Evolutionary conservation across 176 grass and related monocot species (phyloP).

Genomic region (Cymbopogon citratus): DNA sequence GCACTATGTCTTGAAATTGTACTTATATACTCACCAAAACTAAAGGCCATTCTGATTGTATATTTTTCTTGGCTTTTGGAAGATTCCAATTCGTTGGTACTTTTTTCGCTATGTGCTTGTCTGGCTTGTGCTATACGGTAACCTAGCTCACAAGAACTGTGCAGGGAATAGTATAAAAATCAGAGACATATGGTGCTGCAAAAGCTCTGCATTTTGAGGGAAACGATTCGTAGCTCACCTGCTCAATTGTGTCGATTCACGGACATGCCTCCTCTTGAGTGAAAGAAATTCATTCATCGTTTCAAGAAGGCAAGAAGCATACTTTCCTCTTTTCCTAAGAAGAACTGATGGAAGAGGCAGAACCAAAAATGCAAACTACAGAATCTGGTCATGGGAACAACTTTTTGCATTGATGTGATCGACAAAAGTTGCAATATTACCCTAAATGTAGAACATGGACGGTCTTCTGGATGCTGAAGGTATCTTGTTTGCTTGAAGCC

Average conservation of each 20-base stretch:
- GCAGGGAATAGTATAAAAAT: background rate
- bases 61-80: background rate
- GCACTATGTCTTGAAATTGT: background rate
- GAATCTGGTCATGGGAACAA: slow-evolving; percentile 20
- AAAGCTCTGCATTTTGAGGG: background rate
- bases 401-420: slow-evolving; percentile 21
- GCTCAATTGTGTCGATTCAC: background rate
- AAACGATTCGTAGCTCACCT: background rate
- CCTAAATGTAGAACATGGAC: background rate
- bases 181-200: background rate
- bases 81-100: background rate
- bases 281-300: background rate
- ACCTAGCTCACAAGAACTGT: background rate
- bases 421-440: background rate
- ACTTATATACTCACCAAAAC: background rate
- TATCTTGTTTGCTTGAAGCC: slow-evolving; percentile 21
- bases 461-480: slow-evolving; percentile 12
- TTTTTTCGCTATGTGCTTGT: background rate
- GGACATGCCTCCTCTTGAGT: background rate
- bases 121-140: background rate
- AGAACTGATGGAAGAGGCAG: background rate
- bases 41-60: background rate
- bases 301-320: background rate
- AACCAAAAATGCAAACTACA: background rate
- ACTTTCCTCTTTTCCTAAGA: background rate